phyloP scores from a whole-genome alignment of 192 early-diverging fungal genomes.

The Spinellus fusiger region DNA sequence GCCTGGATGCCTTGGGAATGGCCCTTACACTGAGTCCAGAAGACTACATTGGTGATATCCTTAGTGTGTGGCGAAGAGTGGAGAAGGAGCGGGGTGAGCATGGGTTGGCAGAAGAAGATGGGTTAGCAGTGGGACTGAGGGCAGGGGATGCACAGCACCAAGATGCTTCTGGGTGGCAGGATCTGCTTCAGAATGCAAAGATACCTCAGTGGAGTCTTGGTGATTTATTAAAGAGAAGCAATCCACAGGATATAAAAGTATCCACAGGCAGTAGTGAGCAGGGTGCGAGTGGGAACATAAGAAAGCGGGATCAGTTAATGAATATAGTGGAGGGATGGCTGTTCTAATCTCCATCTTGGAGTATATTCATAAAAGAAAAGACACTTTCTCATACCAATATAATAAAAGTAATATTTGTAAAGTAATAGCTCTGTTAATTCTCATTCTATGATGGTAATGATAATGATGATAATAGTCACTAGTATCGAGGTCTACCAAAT shows the following conservation, averaged over 20 bases:
- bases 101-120: neutral
- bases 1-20: conserved; percentile 46
- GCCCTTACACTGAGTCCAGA: conserved; percentile 49
- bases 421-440: neutral
- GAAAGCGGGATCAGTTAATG: conserved; percentile 37
- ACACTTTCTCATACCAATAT: no score
- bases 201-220: conserved; percentile 18
- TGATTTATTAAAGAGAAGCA: conserved; percentile 13
- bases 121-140: conserved; percentile 1
- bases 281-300: conserved; percentile 10
- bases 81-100: conserved; percentile 18
- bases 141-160: neutral
- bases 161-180: conserved; percentile 7
- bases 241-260: neutral
- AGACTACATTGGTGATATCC: conserved; percentile 34
- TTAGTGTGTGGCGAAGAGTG: conserved; percentile 38
- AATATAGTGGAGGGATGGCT: conserved; percentile 36
- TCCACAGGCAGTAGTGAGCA: neutral
- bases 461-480: no score
- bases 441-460: no score
- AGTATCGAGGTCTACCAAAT: no score
- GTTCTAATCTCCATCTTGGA: conserved; percentile 11
- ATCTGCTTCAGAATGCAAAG: conserved; percentile 17
- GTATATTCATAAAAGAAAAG: no score
- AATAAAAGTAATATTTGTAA: conserved; percentile 3